Conservation (phyloP, 2,329 filamentous ascomycete species). For the Clonostachys solani region DNA sequence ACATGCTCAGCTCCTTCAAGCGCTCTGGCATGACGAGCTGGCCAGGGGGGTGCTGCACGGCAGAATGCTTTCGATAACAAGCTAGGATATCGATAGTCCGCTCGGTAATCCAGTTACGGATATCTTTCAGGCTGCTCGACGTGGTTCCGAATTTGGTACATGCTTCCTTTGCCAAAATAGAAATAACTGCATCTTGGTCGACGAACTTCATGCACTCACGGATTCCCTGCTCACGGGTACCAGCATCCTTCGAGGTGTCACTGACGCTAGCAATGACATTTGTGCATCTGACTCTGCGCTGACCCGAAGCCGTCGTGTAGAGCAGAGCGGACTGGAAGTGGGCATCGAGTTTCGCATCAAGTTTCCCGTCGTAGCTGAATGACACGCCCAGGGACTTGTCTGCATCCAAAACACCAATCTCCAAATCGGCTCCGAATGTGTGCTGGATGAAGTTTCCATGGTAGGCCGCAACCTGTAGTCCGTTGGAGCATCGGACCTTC, state of each 20-base stretch:
- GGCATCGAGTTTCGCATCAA: constrained; percentile 93
- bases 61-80: constrained; percentile 89
- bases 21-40: constrained; percentile 95
- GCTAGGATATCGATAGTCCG: constrained; percentile 91
- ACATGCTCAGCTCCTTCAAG: constrained; percentile 96
- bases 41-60: constrained; percentile 78
- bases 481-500: constrained; percentile 98
- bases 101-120: constrained; percentile 78
- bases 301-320: constrained; percentile 86
- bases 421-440: constrained; percentile 89
- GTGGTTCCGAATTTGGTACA: constrained; percentile 72
- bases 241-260: constrained; percentile 48
- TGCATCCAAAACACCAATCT: constrained; percentile 87
- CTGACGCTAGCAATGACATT: constrained; percentile 93
- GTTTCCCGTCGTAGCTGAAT: constrained; percentile 93
- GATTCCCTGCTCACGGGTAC: constrained; percentile 45
- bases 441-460: constrained; percentile 96
- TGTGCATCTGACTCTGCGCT: constrained; percentile 86
- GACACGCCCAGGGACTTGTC: constrained; percentile 91
- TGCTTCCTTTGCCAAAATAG: constrained; percentile 88
- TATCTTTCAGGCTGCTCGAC: constrained; percentile 76
- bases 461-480: constrained; percentile 88
- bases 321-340: constrained; percentile 95
- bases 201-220: constrained; percentile 87
- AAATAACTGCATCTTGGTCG: constrained; percentile 90